Conservation (phyloP, 2,329 filamentous ascomycete species). For the Trichoderma guizhouense region DNA sequence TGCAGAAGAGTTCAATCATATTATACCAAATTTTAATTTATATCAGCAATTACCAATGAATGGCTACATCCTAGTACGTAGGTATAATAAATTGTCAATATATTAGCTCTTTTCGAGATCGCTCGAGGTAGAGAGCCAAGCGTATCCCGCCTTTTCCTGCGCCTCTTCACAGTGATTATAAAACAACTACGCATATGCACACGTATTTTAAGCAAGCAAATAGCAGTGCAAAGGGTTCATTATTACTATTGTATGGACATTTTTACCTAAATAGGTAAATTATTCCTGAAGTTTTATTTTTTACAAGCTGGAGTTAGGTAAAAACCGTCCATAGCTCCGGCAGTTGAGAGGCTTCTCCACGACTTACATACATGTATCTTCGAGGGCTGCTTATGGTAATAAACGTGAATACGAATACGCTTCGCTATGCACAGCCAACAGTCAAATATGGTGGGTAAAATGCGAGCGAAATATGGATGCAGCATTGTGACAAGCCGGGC, state of each 20-base stretch:
- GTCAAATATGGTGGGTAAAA: neutral
- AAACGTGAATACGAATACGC: neutral
- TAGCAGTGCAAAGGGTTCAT: no score
- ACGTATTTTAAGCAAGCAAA: no score
- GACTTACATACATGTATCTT: neutral
- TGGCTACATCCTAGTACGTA: no score
- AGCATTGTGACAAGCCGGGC: neutral
- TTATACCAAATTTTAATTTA: neutral
- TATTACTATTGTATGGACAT: no score
- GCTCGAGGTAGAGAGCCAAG: neutral
- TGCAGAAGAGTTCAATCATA: neutral
- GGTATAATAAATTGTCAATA: neutral
- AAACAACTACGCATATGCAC: no score
- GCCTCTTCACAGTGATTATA: neutral
- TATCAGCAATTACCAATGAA: no score
- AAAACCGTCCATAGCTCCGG: neutral
- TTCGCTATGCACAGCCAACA: neutral
- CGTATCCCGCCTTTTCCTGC: no score
- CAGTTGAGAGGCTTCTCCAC: neutral
- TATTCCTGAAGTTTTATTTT: neutral
- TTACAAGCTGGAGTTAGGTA: neutral
- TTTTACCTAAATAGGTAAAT: neutral
- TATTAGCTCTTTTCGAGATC: neutral
- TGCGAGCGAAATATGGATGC: neutral
- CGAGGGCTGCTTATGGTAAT: neutral